A percentile compares a stretch with the other conserved stretches of the same genome.
Conservation (phyloP, 202 grass and related monocot species). For the Elaeis oleifera region DNA sequence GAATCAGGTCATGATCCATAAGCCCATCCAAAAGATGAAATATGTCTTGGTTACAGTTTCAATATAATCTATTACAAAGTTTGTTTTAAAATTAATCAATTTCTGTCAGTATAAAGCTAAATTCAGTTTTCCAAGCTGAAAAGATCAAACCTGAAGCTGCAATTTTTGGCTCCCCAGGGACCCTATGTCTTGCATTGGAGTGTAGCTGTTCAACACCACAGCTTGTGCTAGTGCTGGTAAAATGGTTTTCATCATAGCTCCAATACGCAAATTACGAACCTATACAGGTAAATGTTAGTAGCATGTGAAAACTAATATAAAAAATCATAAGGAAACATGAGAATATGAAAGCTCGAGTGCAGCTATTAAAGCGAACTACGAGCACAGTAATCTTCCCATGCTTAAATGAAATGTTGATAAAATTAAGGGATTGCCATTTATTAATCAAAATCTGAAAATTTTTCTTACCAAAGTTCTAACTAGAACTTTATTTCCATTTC, state of each 20-base stretch:
- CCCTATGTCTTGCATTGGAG: constrained; percentile 12
- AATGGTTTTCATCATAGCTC: constrained; percentile 96
- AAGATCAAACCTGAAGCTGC: constrained; percentile 65
- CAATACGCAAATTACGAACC: constrained; percentile 85
- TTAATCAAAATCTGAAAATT: constrained; percentile 19
- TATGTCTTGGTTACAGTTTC: no score
- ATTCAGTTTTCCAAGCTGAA: not conserved
- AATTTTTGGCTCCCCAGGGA: constrained; percentile 51
- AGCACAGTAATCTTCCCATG: no score
- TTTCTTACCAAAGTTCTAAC: constrained; percentile 80
- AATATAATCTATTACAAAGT: no score
- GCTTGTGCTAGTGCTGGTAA: constrained; percentile 85
- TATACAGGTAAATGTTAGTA: constrained; percentile 20
- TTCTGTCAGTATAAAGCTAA: constrained; percentile 17
- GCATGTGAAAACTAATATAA: not conserved
- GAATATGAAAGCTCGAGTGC: not conserved
- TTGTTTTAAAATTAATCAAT: not conserved
- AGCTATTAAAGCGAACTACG: no score
- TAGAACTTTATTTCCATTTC: constrained; percentile 97
- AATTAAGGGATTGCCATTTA: no score
- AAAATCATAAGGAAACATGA: not conserved
- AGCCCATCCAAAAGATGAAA: no score
- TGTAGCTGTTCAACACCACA: constrained; percentile 57
- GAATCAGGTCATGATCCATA: no score
- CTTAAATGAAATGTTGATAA: no score